Conservation (phyloP, 202 grass and related monocot genomes). For the Saccharum hybrid region DNA sequence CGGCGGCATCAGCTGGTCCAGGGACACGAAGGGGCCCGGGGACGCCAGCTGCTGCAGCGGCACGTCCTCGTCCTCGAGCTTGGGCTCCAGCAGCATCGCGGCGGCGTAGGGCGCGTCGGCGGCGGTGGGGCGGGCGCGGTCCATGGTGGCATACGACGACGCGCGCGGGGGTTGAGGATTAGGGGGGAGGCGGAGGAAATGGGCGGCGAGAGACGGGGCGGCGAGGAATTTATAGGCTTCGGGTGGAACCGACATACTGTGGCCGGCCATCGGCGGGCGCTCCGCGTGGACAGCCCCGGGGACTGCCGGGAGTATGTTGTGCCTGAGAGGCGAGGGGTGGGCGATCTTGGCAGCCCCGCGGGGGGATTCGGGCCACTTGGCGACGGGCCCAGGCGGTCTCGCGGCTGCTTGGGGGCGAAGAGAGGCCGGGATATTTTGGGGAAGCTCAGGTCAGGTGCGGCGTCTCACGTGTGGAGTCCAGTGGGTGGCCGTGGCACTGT, state of each 20-base stretch:
- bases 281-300: conserved; percentile 18
- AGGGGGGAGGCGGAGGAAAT: not conserved
- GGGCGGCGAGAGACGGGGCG: too few relatives aligned
- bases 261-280: conserved; percentile 18
- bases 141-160: conserved; percentile 23
- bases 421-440: conserved; percentile 8
- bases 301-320: not conserved
- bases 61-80: conserved; percentile 42
- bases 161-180: not conserved
- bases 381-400: not conserved
- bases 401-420: conserved; percentile 42
- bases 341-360: conserved; percentile 25
- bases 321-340: not conserved
- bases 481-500: not conserved
- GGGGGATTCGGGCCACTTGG: conserved; percentile 21
- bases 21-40: not conserved
- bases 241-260: conserved; percentile 51
- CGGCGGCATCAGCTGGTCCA: conserved; percentile 33
- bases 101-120: not conserved
- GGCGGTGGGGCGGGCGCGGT: not conserved
- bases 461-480: not conserved
- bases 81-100: conserved; percentile 50
- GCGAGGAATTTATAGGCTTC: conserved; percentile 61
- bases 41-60: not conserved
- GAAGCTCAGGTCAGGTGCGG: too few relatives aligned